phyloP scores from a whole-genome alignment of 164 flowering plant species.

The Stephania yunnanensis region DNA sequence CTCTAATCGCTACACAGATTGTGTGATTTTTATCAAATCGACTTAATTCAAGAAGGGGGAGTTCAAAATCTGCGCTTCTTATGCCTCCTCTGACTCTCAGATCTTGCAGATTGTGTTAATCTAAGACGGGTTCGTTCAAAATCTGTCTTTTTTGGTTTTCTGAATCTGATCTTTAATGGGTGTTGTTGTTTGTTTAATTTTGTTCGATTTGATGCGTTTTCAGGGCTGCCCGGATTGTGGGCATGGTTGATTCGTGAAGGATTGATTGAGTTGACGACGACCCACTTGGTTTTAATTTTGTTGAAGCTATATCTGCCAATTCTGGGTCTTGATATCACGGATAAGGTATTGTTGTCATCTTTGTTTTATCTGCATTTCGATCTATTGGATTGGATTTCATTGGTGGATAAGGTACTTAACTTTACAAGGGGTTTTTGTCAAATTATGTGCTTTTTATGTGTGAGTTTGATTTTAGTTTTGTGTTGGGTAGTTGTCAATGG shows the following conservation, averaged over 20 bases:
- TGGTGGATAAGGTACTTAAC: constrained; percentile 3
- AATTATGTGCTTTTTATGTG: background rate
- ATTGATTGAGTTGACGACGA: constrained; percentile 23
- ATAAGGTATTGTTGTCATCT: constrained; percentile 27
- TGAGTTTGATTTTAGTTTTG: background rate
- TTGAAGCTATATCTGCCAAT: constrained; percentile 3
- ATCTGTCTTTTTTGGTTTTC: constrained; percentile 14
- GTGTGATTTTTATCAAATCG: background rate
- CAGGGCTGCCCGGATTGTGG: constrained; percentile 10
- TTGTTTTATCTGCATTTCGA: constrained; percentile 11
- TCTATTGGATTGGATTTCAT: constrained; percentile 5
- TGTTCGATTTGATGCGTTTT: constrained; percentile 20
- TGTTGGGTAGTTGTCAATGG: background rate
- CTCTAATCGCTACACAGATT: too few species aligned
- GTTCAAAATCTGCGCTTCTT: constrained; percentile 31
- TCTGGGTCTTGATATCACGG: constrained; percentile 12
- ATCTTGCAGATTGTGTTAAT: constrained; percentile 39
- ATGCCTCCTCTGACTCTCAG: constrained; percentile 49
- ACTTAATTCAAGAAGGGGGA: constrained; percentile 19
- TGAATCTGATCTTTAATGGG: constrained; percentile 12
- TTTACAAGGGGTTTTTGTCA: background rate
- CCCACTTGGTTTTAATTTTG: constrained; percentile 14
- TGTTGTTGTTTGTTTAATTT: background rate
- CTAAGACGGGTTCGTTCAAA: constrained; percentile 18
- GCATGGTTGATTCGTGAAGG: constrained; percentile 28